Conservation (phyloP, 1,284 basidiomycete species). For the Boletus subluridellus region DNA sequence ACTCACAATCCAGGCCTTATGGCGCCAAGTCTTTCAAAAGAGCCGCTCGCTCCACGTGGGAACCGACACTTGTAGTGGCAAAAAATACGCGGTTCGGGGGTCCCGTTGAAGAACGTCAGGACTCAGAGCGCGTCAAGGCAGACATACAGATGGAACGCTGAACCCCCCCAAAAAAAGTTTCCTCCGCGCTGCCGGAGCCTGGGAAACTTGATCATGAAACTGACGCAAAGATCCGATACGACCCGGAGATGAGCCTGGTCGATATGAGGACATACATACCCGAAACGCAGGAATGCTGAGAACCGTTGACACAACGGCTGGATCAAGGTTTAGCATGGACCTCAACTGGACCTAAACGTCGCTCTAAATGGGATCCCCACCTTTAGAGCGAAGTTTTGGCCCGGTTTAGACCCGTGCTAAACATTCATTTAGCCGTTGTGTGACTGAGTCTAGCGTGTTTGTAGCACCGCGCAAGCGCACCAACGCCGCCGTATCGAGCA, state of each 20-base stretch:
- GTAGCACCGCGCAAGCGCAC: neutral
- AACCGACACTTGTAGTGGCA: neutral
- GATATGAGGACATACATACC: neutral
- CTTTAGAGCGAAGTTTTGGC: too few species aligned
- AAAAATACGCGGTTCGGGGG: neutral
- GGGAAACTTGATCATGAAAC: neutral
- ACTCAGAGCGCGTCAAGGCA: too few species aligned
- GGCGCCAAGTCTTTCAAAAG: neutral
- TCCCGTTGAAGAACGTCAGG: too few species aligned
- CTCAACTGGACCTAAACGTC: too few species aligned
- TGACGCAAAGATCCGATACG: neutral
- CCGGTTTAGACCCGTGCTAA: too few species aligned
- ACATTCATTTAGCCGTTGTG: too few species aligned
- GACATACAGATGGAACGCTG: neutral
- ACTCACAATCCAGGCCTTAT: neutral
- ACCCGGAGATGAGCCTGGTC: neutral
- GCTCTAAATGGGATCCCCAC: too few species aligned
- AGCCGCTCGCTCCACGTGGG: neutral
- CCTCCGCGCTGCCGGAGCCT: neutral
- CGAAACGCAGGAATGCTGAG: neutral
- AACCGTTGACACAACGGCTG: too few species aligned
- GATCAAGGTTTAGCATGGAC: too few species aligned
- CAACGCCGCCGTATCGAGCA: neutral
- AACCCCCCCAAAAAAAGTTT: too few species aligned
- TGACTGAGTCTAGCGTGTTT: neutral